Percentiles rank a stretch among this genome's conserved stretches.
Conservation (phyloP, 1,139 yeast species). For the Lizanozyma gosingica region DNA sequence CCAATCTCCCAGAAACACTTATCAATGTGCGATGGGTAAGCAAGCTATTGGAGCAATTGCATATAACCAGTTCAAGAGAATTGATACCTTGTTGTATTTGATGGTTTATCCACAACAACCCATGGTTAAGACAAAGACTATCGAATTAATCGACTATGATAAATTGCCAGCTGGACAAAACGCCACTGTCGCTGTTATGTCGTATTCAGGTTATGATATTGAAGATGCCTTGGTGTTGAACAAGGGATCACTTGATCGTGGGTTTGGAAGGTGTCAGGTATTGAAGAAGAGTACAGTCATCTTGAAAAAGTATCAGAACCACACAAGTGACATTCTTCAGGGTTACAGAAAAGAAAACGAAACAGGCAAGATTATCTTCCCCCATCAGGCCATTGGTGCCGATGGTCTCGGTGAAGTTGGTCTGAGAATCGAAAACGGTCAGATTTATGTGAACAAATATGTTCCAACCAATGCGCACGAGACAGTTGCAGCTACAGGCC, state of each 20-base stretch:
- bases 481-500: constrained; percentile 32
- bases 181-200: constrained; percentile 98
- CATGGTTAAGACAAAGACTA: constrained; percentile 96
- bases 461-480: constrained; percentile 87
- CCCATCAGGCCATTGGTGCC: constrained; percentile 79
- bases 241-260: constrained; percentile 89
- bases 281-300: constrained; percentile 85
- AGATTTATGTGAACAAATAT: constrained; percentile 85
- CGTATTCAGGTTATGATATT: constrained; percentile 97
- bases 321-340: constrained; percentile 80
- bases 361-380: constrained; percentile 70
- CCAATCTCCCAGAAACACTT: constrained; percentile 97
- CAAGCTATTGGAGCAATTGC: constrained; percentile 99
- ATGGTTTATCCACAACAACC: constrained; percentile 99
- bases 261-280: constrained; percentile 98
- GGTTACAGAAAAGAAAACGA: constrained; percentile 80
- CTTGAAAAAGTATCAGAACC: constrained; percentile 86
- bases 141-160: constrained; percentile 90
- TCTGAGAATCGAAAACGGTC: constrained; percentile 81
- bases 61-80: constrained; percentile 90
- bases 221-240: constrained; percentile 96
- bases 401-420: constrained; percentile 99
- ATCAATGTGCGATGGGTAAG: constrained; percentile 99
- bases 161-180: constrained; percentile 98
- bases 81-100: constrained; percentile 84